Percentiles rank a stretch among this genome's conserved stretches.
phyloP scores from a whole-genome alignment of 192 early-diverging fungal species.

The Backusella parvicylindrica region DNA sequence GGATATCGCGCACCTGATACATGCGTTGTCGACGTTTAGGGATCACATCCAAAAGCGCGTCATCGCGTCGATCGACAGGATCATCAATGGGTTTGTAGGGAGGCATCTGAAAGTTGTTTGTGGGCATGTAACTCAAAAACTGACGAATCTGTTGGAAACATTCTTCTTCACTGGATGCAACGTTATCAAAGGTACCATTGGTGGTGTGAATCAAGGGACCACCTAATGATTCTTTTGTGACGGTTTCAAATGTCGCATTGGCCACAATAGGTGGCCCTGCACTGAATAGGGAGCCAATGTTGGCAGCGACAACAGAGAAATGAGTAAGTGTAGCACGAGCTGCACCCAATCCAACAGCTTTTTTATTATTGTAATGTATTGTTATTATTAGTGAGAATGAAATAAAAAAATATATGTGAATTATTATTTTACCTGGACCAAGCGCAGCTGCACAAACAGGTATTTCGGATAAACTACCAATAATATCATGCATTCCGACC shows the following conservation, averaged over 20 bases:
- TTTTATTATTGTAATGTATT: too few species aligned
- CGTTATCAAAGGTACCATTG: constrained; percentile 37
- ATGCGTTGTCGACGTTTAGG: constrained; percentile 26
- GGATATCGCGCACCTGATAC: constrained; percentile 33
- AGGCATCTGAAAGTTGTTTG: constrained; percentile 17
- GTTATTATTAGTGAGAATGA: too few species aligned
- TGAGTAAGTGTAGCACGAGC: constrained; percentile 34
- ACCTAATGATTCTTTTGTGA: constrained; percentile 31
- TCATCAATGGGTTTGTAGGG: constrained; percentile 6
- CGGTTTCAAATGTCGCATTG: constrained; percentile 28
- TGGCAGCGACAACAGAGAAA: constrained; percentile 24
- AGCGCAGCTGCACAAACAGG: constrained; percentile 30
- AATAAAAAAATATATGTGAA: neutral
- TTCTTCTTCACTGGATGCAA: constrained; percentile 20
- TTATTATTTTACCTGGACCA: constrained; percentile 22
- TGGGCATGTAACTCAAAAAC: constrained; percentile 25
- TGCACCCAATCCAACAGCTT: constrained; percentile 36
- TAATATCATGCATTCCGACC: constrained; percentile 34
- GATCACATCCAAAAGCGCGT: constrained; percentile 20
- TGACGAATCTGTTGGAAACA: constrained; percentile 30
- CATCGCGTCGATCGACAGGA: constrained; percentile 16
- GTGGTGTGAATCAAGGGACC: constrained; percentile 32
- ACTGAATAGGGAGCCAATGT: constrained; percentile 31
- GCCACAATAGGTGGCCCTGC: constrained; percentile 35
- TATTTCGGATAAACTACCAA: constrained; percentile 34